phyloP scores from a whole-genome alignment of 2,329 filamentous ascomycete species.

The Diaporthe destruens region DNA sequence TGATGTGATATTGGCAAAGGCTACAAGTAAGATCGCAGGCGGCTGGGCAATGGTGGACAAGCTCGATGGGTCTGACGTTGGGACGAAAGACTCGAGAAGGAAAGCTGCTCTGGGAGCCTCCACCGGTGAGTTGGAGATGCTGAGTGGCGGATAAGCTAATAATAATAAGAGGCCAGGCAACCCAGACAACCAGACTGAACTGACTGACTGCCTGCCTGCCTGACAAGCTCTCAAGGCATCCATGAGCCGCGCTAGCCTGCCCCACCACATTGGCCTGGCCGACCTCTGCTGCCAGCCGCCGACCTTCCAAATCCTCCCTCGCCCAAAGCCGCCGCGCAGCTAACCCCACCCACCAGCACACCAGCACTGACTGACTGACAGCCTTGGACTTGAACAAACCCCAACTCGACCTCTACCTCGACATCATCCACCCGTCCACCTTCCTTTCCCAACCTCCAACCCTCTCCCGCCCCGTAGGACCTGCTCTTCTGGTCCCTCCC shows the following conservation, averaged over 20 bases:
- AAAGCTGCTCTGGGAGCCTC: not conserved
- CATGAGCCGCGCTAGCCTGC: constrained; percentile 36
- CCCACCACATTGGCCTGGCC: constrained; percentile 8
- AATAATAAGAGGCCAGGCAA: too few species aligned
- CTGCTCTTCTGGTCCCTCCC: constrained; percentile 3
- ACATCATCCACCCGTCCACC: constrained; percentile 26
- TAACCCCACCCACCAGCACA: constrained; percentile 29
- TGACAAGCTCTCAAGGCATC: constrained; percentile 33
- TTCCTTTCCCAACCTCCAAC: constrained; percentile 38
- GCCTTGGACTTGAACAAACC: constrained; percentile 21
- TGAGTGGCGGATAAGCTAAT: constrained; percentile 10
- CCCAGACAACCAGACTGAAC: too few species aligned
- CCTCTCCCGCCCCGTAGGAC: constrained; percentile 24
- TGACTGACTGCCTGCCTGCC: not conserved
- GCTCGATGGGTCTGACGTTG: not conserved
- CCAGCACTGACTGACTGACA: constrained; percentile 15
- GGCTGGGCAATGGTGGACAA: not conserved
- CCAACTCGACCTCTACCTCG: constrained; percentile 34
- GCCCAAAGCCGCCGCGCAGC: not conserved
- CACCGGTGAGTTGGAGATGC: not conserved
- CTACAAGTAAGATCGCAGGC: not conserved
- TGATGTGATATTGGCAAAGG: not conserved
- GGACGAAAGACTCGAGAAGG: not conserved
- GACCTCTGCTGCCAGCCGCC: constrained; percentile 29
- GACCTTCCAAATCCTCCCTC: constrained; percentile 22